Conservation (phyloP, 495 filamentous ascomycete genomes). For the Immersiella caudata region DNA sequence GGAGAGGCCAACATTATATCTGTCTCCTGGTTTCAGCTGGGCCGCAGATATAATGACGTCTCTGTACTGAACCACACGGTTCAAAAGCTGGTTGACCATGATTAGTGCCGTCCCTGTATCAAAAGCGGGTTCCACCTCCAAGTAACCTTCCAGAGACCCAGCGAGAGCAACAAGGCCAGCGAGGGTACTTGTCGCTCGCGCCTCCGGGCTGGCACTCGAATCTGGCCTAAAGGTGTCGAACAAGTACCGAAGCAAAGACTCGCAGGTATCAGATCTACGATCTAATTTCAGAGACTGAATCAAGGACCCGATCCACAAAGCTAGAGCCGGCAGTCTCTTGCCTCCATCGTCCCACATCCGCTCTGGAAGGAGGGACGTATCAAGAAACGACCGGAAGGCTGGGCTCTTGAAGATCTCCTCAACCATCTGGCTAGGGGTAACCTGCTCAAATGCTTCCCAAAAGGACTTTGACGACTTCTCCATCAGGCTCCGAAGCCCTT, state of each 20-base stretch:
- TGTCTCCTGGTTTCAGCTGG: slow-evolving; percentile 40
- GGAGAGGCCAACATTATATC: slow-evolving; percentile 45
- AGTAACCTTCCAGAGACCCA: slow-evolving; percentile 50
- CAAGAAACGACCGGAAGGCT: slow-evolving; percentile 63
- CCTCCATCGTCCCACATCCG: slow-evolving; percentile 57
- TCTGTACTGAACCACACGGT: slow-evolving; percentile 51
- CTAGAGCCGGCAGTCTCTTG: slow-evolving; percentile 56
- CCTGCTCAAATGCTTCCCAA: slow-evolving; percentile 81
- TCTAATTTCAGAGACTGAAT: slow-evolving; percentile 72
- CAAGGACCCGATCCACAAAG: slow-evolving; percentile 72
- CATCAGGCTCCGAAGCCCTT: slow-evolving; percentile 67
- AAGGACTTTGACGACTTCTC: slow-evolving; percentile 75
- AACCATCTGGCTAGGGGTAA: slow-evolving; percentile 71
- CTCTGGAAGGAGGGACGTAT: slow-evolving; percentile 58
- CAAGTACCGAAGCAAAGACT: slow-evolving; percentile 68
- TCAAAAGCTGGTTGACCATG: slow-evolving; percentile 55
- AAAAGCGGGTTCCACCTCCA: slow-evolving; percentile 41
- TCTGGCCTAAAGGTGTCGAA: slow-evolving; percentile 65
- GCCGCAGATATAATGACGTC: slow-evolving; percentile 48
- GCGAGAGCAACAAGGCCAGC: slow-evolving; percentile 51
- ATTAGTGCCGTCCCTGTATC: slow-evolving; percentile 52
- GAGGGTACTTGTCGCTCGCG: slow-evolving; percentile 47
- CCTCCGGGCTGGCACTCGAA: slow-evolving; percentile 36
- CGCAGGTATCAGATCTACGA: slow-evolving; percentile 72
- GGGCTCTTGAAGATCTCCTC: slow-evolving; percentile 76